Evolutionary conservation across 441 rosid species (phyloP), one percentile per base, ranked within the genome.

Genomic region (Aquilaria agallochum): DNA sequence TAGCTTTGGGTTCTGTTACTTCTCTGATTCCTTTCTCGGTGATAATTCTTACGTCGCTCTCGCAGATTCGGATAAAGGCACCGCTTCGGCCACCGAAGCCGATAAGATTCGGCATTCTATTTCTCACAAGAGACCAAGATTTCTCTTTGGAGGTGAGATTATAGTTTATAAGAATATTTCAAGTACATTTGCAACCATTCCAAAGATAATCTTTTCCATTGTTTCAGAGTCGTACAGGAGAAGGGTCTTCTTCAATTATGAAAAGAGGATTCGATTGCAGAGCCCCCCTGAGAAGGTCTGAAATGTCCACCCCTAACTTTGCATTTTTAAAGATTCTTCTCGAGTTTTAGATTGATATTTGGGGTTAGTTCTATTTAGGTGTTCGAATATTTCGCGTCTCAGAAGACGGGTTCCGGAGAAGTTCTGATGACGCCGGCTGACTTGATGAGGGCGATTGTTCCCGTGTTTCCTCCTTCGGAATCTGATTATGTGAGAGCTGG

Each of bases 201-300:
- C 9, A 44, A 0, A 47, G 63, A 20, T 50, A 4, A 15, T 8
- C 40, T 52, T 49, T 7, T 12, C 9, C 2, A n/a, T 40, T 47
- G 31, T 60, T 70, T 31, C 88, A 87, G 88, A 84, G 63, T 59
- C 78, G 45, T 84, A 64, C 55, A 69, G 93, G 82, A 77, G 82
- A 72, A 82, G 79, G 48, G 66, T 87, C 27, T 84, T 87, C 81
- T 87, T 87, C 68, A 82, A 87, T 50, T 87, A 87, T 33, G 93
- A 87, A 74, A 84, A 82, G 65, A 80, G 88, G 60, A 74, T 87
- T 5, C 60, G 90, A 56, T 15, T 71, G 68, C 83, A 67, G 32
- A 87, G 90, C 67, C 88, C 83, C 3, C 93, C 86, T 1, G 93
- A 82, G 62, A 87, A 87, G 85, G 92, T 83, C 4, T 13, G 9